Evolutionary conservation across 192 early-diverging fungal genomes (phyloP).

Genomic region (Umbelopsis sp.): DNA sequence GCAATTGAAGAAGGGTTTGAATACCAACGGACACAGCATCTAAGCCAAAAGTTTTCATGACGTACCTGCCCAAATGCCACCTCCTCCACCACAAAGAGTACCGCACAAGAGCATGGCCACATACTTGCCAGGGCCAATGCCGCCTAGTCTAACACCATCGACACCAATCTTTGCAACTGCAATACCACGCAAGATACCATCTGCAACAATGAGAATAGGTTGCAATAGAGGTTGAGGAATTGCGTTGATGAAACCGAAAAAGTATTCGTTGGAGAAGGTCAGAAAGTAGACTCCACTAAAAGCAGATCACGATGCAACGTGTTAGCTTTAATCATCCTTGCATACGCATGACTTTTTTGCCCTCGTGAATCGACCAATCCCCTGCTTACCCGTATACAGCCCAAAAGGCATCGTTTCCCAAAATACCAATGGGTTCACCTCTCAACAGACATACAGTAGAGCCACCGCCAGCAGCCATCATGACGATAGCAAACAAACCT

Average conservation of each 20-base stretch:
- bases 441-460: slow-evolving; percentile 30
- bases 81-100: slow-evolving; percentile 38
- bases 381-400: slow-evolving; percentile 32
- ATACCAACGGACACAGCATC: neutral
- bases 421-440: slow-evolving; percentile 31
- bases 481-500: slow-evolving; percentile 32
- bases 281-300: slow-evolving; percentile 28
- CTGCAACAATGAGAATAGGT: slow-evolving; percentile 13
- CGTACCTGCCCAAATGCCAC: slow-evolving; percentile 36
- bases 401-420: slow-evolving; percentile 33
- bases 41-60: neutral
- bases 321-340: no score
- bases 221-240: slow-evolving; percentile 22
- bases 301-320: neutral
- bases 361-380: no score
- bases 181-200: slow-evolving; percentile 28
- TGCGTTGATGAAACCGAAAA: slow-evolving; percentile 19
- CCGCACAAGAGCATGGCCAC: slow-evolving; percentile 38
- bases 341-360: no score
- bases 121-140: slow-evolving; percentile 27
- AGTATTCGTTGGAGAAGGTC: slow-evolving; percentile 29
- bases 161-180: slow-evolving; percentile 28
- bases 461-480: slow-evolving; percentile 37
- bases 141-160: slow-evolving; percentile 29
- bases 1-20: neutral